Conservation (phyloP, 2,329 filamentous ascomycete genomes). For the Scleromitrula shiraiana region DNA sequence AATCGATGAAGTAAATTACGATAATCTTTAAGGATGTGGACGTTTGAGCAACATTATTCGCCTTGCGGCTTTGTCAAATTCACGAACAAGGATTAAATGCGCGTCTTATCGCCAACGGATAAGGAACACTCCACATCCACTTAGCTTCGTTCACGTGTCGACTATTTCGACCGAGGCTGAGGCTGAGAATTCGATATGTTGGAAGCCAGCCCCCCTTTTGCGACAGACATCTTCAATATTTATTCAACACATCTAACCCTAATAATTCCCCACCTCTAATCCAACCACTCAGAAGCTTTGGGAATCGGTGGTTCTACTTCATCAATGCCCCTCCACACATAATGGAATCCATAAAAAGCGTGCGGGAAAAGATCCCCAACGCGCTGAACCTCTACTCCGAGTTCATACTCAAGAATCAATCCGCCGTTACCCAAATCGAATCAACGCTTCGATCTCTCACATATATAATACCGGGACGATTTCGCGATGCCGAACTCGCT, state of each 20-base stretch:
- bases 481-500: slow-evolving; percentile 87
- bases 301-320: background rate
- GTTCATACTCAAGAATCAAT: slow-evolving; percentile 91
- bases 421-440: slow-evolving; percentile 91
- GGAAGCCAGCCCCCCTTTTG: slow-evolving; percentile 1
- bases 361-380: slow-evolving; percentile 29
- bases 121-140: too few species aligned
- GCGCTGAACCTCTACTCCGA: slow-evolving; percentile 65
- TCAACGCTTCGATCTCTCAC: slow-evolving; percentile 85
- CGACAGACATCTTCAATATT: background rate
- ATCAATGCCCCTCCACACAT: background rate
- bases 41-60: background rate
- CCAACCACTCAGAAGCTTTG: background rate
- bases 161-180: slow-evolving; percentile 8
- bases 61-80: slow-evolving; percentile 2
- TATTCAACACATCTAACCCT: background rate
- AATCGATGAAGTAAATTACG: background rate
- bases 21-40: background rate
- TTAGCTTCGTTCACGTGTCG: slow-evolving; percentile 5
- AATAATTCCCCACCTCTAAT: background rate
- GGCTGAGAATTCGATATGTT: slow-evolving; percentile 1
- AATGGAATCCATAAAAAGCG: slow-evolving; percentile 13
- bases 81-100: background rate
- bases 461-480: slow-evolving; percentile 89
- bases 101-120: slow-evolving; percentile 2